Evolutionary conservation across 257 asterid species (phyloP).

Genomic region (Jacaranda copaia): DNA sequence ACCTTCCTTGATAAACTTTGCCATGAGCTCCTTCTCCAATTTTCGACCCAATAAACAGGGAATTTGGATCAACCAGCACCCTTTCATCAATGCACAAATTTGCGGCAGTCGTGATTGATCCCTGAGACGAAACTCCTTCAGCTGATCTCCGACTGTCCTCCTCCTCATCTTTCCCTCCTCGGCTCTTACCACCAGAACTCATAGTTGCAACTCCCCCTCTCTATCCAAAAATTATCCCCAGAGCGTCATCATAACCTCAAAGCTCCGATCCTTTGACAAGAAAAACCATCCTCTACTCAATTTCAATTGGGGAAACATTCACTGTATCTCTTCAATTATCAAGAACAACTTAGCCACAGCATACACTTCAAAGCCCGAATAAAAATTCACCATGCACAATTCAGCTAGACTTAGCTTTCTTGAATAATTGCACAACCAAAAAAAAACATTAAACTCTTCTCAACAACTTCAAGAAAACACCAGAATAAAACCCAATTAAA

Average conservation of each 20-base stretch:
- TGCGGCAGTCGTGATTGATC: slow-evolving; percentile 50
- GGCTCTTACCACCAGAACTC: slow-evolving; percentile 79
- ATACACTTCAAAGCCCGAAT: slow-evolving; percentile 35
- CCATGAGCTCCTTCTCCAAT: slow-evolving; percentile 99
- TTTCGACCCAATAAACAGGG: slow-evolving; percentile 82
- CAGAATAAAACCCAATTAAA: slow-evolving; percentile 25
- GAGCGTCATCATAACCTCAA: slow-evolving; percentile 56
- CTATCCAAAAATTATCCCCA: slow-evolving; percentile 53
- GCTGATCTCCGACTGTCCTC: slow-evolving; percentile 52
- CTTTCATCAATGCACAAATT: slow-evolving; percentile 70
- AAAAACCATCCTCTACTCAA: slow-evolving; percentile 34
- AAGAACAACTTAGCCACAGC: slow-evolving; percentile 22
- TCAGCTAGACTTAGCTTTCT: slow-evolving; percentile 18
- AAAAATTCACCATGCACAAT: slow-evolving; percentile 39
- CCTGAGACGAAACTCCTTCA: slow-evolving; percentile 61
- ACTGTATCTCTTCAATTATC: slow-evolving; percentile 32
- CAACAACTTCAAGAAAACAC: neutral
- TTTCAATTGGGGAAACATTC: slow-evolving; percentile 32
- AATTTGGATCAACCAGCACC: slow-evolving; percentile 86
- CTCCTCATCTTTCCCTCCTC: slow-evolving; percentile 56
- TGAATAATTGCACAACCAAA: slow-evolving; percentile 17
- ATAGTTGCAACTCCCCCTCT: slow-evolving; percentile 47
- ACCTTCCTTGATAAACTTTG: slow-evolving; percentile 97
- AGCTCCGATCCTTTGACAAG: slow-evolving; percentile 27
- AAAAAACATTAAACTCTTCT: neutral